These are phyloP conservation scores for Exophiala viscosa DNA, from an alignment of 2,329 filamentous ascomycete genomes.

Conservation along the genomic window DNA sequence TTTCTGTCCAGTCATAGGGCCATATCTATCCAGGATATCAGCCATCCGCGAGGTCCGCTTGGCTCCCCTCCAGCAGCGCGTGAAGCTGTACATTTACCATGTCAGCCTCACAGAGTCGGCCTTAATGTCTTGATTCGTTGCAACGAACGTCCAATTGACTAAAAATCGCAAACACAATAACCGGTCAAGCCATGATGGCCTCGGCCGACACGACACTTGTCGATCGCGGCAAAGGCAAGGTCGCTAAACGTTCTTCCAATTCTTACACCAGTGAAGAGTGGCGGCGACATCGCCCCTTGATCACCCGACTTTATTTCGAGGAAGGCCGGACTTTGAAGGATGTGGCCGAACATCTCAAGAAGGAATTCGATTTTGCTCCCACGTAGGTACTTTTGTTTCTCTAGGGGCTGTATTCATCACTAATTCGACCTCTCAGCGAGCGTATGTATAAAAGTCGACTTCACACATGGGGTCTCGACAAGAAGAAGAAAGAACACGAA, in stretches of 20 bases:
- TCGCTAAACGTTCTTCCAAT: constrained; percentile 27
- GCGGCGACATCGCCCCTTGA: constrained; percentile 26
- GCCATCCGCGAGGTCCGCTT: not conserved
- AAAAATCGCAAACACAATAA: too few species aligned
- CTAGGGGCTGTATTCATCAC: not conserved
- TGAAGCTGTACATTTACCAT: too few species aligned
- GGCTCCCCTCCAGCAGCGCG: not conserved
- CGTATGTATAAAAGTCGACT: constrained; percentile 30
- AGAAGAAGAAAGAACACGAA: constrained; percentile 31
- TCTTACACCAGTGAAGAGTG: constrained; percentile 29
- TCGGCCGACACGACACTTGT: constrained; percentile 12
- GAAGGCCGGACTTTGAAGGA: constrained; percentile 29
- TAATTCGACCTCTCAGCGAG: constrained; percentile 19
- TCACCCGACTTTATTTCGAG: constrained; percentile 28
- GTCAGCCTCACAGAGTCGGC: not conserved
- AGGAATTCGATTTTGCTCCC: constrained; percentile 27
- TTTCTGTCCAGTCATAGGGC: too few species aligned
- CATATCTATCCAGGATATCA: not conserved
- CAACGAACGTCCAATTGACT: not conserved
- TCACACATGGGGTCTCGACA: constrained; percentile 27
- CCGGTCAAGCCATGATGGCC: constrained; percentile 11
- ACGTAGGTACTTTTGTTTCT: constrained; percentile 23
- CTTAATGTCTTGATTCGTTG: not conserved
- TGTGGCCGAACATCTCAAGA: constrained; percentile 27
- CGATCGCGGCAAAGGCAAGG: constrained; percentile 19